phyloP scores from a whole-genome alignment of 2,329 filamentous ascomycete species.

The Apiospora kogelbergensis region DNA sequence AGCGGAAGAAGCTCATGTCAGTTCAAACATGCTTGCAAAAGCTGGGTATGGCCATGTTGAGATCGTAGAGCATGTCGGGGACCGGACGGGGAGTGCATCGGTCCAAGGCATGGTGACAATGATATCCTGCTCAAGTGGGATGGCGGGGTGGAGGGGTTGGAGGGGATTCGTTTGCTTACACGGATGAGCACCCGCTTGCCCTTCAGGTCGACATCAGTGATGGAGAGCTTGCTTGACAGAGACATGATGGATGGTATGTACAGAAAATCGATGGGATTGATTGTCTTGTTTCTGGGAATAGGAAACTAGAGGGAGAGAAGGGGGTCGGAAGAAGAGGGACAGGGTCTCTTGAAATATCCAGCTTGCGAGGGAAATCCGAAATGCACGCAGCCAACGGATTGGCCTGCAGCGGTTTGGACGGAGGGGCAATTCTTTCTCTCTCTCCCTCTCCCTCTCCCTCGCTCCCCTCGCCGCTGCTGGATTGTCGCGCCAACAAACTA shows the following conservation, averaged over 20 bases:
- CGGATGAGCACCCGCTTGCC: conserved; percentile 97
- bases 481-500: neutral
- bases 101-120: neutral
- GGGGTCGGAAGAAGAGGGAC: neutral
- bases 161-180: conserved; percentile 54
- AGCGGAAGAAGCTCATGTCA: conserved; percentile 17
- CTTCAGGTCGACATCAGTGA: conserved; percentile 95
- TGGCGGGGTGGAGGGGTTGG: neutral
- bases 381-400: neutral
- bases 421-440: conserved; percentile 1
- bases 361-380: neutral
- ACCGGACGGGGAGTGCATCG: conserved; percentile 8
- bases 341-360: neutral
- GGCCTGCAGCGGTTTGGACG: neutral
- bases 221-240: conserved; percentile 97
- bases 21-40: conserved; percentile 10
- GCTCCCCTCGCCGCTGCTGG: neutral
- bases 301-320: neutral
- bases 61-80: conserved; percentile 10
- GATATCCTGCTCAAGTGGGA: neutral
- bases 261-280: neutral
- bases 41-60: neutral
- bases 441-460: neutral
- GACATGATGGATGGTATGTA: conserved; percentile 67
- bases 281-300: neutral